These are phyloP conservation scores for Cardamine occulta DNA, from an alignment of 345 rosid species.

Conservation along the genomic window DNA sequence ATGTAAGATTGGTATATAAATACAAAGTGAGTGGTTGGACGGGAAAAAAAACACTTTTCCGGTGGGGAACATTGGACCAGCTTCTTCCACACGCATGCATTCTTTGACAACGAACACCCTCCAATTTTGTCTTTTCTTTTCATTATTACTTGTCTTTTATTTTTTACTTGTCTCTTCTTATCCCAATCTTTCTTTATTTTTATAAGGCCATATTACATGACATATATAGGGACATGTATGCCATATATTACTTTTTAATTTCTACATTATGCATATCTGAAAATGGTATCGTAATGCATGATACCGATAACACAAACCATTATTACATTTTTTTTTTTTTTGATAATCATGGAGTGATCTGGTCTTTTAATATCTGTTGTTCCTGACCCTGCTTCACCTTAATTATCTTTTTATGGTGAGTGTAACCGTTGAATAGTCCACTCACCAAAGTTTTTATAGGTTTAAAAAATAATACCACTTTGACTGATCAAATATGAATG, in stretches of 20 bases:
- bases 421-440: too few species aligned
- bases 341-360: too few species aligned
- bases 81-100: conserved; percentile 44
- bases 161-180: conserved; percentile 20
- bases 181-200: background rate
- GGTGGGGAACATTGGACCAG: conserved; percentile 44
- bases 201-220: background rate
- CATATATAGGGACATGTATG: background rate
- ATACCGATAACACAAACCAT: background rate
- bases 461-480: too few species aligned
- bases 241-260: background rate
- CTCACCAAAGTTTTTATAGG: too few species aligned
- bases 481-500: too few species aligned
- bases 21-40: conserved; percentile 24
- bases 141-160: conserved; percentile 27
- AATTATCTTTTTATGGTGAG: too few species aligned
- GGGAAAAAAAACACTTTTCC: conserved; percentile 1
- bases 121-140: conserved; percentile 40
- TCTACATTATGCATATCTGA: background rate
- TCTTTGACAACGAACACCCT: conserved; percentile 40
- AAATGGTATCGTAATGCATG: too few species aligned
- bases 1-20: conserved; percentile 1
- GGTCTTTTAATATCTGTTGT: too few species aligned
- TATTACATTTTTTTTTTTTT: background rate
- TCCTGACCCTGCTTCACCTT: too few species aligned